Evolutionary conservation across 805 yeast species (phyloP), one percentile per base, ranked within the genome.

Genomic region (Sugiyamaella mastotermitis): DNA sequence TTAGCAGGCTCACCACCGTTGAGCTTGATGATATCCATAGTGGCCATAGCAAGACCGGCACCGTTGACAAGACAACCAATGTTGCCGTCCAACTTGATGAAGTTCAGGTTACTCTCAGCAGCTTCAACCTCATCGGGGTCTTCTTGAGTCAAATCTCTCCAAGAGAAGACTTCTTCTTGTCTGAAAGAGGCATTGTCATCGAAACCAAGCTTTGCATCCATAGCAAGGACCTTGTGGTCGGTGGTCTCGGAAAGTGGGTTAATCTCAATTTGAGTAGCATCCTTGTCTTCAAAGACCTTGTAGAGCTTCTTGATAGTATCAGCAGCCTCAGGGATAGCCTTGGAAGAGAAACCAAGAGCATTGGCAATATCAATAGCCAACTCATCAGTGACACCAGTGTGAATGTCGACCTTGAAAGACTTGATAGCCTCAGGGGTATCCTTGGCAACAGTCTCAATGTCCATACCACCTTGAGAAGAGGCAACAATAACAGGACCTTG

Each of bases 41-140:
- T 92, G 55, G 99, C 99, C 99, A 92, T 92, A 57, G 99, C 99
- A 62, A 92, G 77, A 66, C 99, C 99, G 43, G 99, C 99, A 73
- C 99, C 99, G 68, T 92, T 92, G 64, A 92, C 99, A 48, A 92
- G 74, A 73, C 96, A 90, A 56, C 98, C 99, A 60, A 92, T 90
- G 75, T 87, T 85, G 68, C 99, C 99, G 61, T 90, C 94, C 61
- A 92, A 80, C 72, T 92, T 92, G 72, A 92, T 94, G 66, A 90
- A 92, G 73, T 92, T 92, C 59, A 92, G 77, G 56, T 87, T 92
- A 58, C 78, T 82, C 65, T 85, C 68, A 56, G 92, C 72, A 47
- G 98, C 99, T 64, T 76, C 81, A 53, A 86, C 86, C 70, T 90
- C 98, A 66, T 90, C 92, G 37, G 96, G 88, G 67, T 92, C 97